Percentiles rank a stretch among this genome's conserved stretches.
Conservation (phyloP, 2,329 filamentous ascomycete species). For the Tolypocladium album region DNA sequence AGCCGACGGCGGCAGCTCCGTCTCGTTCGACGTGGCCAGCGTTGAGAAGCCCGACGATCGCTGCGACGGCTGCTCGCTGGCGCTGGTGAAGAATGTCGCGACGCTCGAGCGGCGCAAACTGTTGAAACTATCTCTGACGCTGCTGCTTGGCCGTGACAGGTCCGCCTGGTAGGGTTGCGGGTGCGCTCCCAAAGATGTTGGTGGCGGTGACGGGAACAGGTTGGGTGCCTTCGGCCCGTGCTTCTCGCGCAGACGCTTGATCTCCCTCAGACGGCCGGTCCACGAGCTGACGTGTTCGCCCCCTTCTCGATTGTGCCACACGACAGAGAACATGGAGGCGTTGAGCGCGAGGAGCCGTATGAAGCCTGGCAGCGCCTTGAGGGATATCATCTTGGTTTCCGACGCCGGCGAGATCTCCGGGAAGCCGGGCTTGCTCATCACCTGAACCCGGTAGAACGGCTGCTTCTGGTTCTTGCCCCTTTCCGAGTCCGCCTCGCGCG, state of each 20-base stretch:
- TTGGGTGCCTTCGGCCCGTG: conserved; percentile 34
- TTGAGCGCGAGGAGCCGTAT: conserved; percentile 85
- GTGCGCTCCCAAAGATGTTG: conserved; percentile 19
- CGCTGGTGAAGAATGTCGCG: conserved; percentile 51
- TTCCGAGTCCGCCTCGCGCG: conserved; percentile 31
- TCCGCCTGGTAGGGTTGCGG: conserved; percentile 7
- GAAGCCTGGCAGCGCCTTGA: conserved; percentile 72
- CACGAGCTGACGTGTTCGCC: conserved; percentile 83
- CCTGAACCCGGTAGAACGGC: conserved; percentile 77
- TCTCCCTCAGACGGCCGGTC: conserved; percentile 77
- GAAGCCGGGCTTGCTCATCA: conserved; percentile 80
- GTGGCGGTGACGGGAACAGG: conserved; percentile 15
- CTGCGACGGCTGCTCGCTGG: conserved; percentile 46
- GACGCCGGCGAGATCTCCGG: conserved; percentile 86
- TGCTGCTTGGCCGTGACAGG: conserved; percentile 8
- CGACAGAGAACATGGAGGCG: conserved; percentile 82
- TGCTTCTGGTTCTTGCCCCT: conserved; percentile 25
- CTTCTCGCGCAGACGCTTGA: conserved; percentile 68
- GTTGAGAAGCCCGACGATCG: conserved; percentile 47
- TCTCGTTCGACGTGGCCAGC: conserved; percentile 41
- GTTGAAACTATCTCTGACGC: conserved; percentile 48
- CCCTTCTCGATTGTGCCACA: conserved; percentile 71
- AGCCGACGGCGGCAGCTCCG: conserved; percentile 31
- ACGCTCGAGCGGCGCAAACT: conserved; percentile 53
- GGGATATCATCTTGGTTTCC: conserved; percentile 78